Evolutionary conservation across 768 basidiomycete genomes (phyloP).

Genomic region (Brasilioporus rufonigricans): DNA sequence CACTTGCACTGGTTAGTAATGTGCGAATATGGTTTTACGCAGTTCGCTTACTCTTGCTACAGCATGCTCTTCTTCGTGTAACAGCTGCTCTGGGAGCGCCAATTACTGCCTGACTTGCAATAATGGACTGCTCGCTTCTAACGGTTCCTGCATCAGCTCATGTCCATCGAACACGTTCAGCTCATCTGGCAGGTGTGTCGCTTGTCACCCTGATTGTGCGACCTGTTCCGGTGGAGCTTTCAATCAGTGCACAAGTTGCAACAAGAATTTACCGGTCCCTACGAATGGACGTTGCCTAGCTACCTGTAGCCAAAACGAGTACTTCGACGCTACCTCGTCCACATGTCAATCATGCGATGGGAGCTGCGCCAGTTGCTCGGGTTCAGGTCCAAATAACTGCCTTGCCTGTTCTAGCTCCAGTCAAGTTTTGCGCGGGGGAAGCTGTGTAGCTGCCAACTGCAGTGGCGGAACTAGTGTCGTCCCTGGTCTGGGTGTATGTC

Average conservation of each 20-base stretch:
- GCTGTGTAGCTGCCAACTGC: conserved; percentile 65
- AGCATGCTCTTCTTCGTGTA: conserved; percentile 75
- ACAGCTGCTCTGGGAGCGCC: conserved; percentile 65
- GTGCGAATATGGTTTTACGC: not conserved
- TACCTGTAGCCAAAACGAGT: conserved; percentile 71
- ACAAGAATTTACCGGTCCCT: conserved; percentile 64
- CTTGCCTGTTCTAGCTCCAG: conserved; percentile 68
- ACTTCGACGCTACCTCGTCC: conserved; percentile 62
- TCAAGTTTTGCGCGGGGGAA: conserved; percentile 59
- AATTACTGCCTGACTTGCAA: conserved; percentile 74
- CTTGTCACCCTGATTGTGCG: conserved; percentile 85
- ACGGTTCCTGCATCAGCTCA: conserved; percentile 70
- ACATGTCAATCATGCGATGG: conserved; percentile 72
- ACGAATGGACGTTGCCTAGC: conserved; percentile 75
- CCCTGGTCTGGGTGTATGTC: conserved; percentile 72
- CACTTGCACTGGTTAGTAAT: conserved; percentile 66
- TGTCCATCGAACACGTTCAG: conserved; percentile 75
- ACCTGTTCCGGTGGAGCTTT: conserved; percentile 79
- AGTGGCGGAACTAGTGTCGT: conserved; percentile 52
- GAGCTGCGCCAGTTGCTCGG: conserved; percentile 77
- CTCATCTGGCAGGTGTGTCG: conserved; percentile 61
- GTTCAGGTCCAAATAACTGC: conserved; percentile 63
- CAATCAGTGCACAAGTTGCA: conserved; percentile 76
- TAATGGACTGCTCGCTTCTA: conserved; percentile 60
- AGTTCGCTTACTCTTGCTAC: conserved; percentile 8